Conservation (phyloP, 116 monocot genomes). For the Iris pallida region DNA sequence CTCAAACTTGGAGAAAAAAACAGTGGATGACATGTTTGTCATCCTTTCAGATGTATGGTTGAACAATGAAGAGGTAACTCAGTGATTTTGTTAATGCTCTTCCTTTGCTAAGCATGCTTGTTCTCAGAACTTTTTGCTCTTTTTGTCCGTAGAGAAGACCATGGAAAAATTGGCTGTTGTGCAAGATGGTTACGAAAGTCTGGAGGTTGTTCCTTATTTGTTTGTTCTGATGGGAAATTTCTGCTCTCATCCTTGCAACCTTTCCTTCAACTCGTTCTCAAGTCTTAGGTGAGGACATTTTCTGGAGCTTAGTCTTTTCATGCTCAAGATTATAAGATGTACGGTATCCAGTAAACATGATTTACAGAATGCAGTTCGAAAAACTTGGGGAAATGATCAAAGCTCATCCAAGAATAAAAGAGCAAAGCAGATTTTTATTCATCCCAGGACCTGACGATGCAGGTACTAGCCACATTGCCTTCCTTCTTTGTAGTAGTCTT, state of each 20-base stretch:
- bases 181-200: slow-evolving; percentile 85
- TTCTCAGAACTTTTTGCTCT: slow-evolving; percentile 19
- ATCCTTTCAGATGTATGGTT: slow-evolving; percentile 97
- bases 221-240: slow-evolving; percentile 99
- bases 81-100: no score
- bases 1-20: slow-evolving; percentile 70
- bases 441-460: slow-evolving; percentile 94
- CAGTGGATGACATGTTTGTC: slow-evolving; percentile 99
- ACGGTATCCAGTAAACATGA: not conserved
- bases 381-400: slow-evolving; percentile 90
- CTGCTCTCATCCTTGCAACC: slow-evolving; percentile 86
- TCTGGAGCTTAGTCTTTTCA: not conserved
- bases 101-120: no score
- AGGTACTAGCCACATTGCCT: no score
- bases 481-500: no score
- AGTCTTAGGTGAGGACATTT: slow-evolving; percentile 51
- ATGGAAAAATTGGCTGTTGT: slow-evolving; percentile 79
- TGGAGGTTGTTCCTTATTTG: slow-evolving; percentile 87
- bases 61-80: slow-evolving; percentile 80
- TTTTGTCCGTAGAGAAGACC: slow-evolving; percentile 63
- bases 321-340: not conserved
- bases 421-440: slow-evolving; percentile 85
- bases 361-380: slow-evolving; percentile 58
- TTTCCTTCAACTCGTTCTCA: slow-evolving; percentile 79
- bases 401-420: slow-evolving; percentile 61